phyloP scores from a whole-genome alignment of 2,329 filamentous ascomycete genomes.

The Endothia cerciana region DNA sequence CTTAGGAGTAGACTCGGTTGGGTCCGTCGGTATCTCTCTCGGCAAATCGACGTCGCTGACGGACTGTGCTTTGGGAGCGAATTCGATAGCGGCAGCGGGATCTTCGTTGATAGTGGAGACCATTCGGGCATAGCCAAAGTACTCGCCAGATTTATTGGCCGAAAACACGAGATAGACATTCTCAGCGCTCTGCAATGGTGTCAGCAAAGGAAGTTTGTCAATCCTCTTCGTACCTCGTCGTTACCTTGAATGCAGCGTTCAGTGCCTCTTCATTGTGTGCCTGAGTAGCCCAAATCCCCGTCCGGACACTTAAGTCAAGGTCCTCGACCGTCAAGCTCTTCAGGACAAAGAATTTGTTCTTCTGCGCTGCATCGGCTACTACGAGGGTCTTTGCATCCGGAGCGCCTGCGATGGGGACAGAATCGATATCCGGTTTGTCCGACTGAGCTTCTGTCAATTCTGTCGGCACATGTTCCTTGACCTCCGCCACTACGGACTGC shows the following conservation, averaged over 20 bases:
- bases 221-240: constrained; percentile 31
- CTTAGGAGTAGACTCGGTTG: constrained; percentile 76
- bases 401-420: constrained; percentile 3
- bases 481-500: constrained; percentile 19
- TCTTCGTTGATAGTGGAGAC: constrained; percentile 80
- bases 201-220: constrained; percentile 22
- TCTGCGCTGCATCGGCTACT: constrained; percentile 39
- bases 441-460: constrained; percentile 20
- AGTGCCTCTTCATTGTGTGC: constrained; percentile 86
- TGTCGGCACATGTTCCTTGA: constrained; percentile 17
- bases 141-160: constrained; percentile 96
- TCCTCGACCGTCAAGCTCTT: constrained; percentile 94
- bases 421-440: constrained; percentile 15
- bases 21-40: constrained; percentile 77
- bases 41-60: constrained; percentile 68
- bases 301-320: constrained; percentile 83
- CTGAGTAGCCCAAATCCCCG: constrained; percentile 91
- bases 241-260: constrained; percentile 81
- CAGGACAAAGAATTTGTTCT: constrained; percentile 86
- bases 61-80: constrained; percentile 67
- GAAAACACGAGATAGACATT: constrained; percentile 94
- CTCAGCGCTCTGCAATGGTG: constrained; percentile 64
- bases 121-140: constrained; percentile 95
- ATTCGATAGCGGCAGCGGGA: constrained; percentile 68
- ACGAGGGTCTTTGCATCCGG: constrained; percentile 13